A percentile compares a stretch with the other conserved stretches of the same genome.
phyloP scores from a whole-genome alignment of 2,329 filamentous ascomycete genomes.

The Aspergillus udagawae region DNA sequence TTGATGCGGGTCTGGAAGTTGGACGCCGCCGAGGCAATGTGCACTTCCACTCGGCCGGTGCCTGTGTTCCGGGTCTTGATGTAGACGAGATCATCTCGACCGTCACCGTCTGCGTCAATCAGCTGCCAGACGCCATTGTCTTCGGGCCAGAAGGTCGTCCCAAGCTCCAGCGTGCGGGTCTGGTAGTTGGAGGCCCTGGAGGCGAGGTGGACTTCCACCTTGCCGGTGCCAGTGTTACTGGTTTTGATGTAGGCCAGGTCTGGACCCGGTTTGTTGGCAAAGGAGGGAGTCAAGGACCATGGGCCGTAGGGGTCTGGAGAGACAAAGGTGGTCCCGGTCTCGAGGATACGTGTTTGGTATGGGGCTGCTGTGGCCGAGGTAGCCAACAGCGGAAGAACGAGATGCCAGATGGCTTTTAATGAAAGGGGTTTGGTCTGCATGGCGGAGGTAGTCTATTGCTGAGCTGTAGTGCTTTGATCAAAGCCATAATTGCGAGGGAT shows the following conservation, averaged over 20 bases:
- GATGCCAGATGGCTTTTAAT: neutral
- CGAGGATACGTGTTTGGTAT: conserved; percentile 4
- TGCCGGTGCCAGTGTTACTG: conserved; percentile 12
- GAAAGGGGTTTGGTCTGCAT: neutral
- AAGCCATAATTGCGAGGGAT: neutral
- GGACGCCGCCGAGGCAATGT: conserved; percentile 11
- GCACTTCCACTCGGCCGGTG: conserved; percentile 12
- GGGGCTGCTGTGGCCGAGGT: neutral
- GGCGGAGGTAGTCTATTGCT: neutral
- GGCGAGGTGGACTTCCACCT: conserved; percentile 13
- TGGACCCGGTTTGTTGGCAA: neutral
- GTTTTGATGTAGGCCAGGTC: conserved; percentile 14
- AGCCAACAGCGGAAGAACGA: neutral
- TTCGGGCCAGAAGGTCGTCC: conserved; percentile 50
- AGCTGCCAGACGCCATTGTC: conserved; percentile 12
- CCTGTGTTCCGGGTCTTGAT: conserved; percentile 13
- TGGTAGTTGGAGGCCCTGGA: conserved; percentile 8
- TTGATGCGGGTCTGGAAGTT: conserved; percentile 54
- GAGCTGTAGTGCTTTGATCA: neutral
- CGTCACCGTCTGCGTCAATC: conserved; percentile 10
- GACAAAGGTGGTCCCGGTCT: conserved; percentile 1
- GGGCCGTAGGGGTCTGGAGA: conserved; percentile 2
- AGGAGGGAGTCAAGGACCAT: conserved; percentile 1
- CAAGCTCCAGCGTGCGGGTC: conserved; percentile 62
- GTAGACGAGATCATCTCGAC: conserved; percentile 10